Percentiles rank a stretch among this genome's conserved stretches.
Conservation (phyloP, 2,329 filamentous ascomycete species). For the Diaporthe longicolla region DNA sequence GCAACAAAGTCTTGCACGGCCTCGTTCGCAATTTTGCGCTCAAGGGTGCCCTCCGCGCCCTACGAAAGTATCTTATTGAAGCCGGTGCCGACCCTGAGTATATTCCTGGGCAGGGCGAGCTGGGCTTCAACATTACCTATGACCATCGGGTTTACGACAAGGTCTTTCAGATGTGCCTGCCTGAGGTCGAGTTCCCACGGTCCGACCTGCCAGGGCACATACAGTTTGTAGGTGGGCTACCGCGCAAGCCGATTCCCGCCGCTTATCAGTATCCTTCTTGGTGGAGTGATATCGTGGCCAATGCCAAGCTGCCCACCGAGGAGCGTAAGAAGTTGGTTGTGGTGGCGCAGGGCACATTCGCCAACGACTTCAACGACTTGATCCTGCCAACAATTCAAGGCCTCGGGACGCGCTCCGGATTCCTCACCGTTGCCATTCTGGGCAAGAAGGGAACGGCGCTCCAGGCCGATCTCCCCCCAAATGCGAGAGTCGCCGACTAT, state of each 20-base stretch:
- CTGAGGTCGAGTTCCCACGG: constrained; percentile 56
- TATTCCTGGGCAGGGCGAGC: constrained; percentile 6
- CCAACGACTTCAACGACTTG: constrained; percentile 56
- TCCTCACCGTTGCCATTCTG: constrained; percentile 54
- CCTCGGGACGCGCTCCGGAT: constrained; percentile 56
- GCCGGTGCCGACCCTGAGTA: constrained; percentile 38
- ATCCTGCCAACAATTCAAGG: constrained; percentile 61
- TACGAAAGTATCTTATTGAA: constrained; percentile 51
- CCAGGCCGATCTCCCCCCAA: constrained; percentile 53
- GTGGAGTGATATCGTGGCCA: constrained; percentile 59
- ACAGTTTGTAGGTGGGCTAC: constrained; percentile 59
- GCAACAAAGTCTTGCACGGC: constrained; percentile 35
- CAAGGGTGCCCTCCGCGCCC: constrained; percentile 45
- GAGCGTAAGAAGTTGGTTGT: constrained; percentile 57
- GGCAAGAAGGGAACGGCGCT: constrained; percentile 48
- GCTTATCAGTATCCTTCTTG: constrained; percentile 56
- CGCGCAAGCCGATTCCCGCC: constrained; percentile 49
- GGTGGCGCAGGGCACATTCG: constrained; percentile 65
- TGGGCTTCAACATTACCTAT: constrained; percentile 31
- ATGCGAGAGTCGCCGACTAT: constrained; percentile 61
- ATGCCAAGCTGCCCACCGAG: constrained; percentile 43
- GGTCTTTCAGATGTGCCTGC: constrained; percentile 55
- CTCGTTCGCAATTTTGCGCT: constrained; percentile 51
- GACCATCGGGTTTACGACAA: constrained; percentile 48
- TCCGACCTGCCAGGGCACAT: constrained; percentile 56